Percentiles rank a stretch among this genome's conserved stretches.
These are phyloP conservation scores for Kluyveromyces nonfermentans DNA, from an alignment of 805 yeast genomes.

Conservation along the genomic window DNA sequence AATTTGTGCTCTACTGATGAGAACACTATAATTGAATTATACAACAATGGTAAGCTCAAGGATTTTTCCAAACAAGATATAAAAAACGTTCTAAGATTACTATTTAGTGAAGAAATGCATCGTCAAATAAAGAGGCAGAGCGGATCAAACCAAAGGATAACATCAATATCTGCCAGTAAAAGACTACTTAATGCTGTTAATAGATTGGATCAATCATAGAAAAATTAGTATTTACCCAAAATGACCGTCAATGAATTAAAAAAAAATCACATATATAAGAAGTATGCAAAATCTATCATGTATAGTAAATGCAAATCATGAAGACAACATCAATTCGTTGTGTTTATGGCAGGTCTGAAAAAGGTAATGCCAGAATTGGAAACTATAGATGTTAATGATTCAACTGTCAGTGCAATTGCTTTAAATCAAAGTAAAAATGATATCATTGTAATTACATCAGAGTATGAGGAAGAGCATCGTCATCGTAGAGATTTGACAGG, in stretches of 20 bases:
- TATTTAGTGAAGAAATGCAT: slow-evolving; percentile 23
- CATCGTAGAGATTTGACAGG: neutral
- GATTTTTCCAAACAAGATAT: slow-evolving; percentile 15
- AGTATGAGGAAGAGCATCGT: neutral
- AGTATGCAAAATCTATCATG: neutral
- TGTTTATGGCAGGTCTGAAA: neutral
- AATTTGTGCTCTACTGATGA: slow-evolving; percentile 19
- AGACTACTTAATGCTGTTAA: slow-evolving; percentile 22
- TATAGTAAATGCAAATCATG: neutral
- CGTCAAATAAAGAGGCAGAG: slow-evolving; percentile 15
- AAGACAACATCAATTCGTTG: neutral
- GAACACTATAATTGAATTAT: slow-evolving; percentile 11
- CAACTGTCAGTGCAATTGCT: neutral
- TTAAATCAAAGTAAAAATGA: neutral
- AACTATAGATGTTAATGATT: slow-evolving; percentile 1
- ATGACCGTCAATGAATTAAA: neutral
- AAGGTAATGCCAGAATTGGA: neutral
- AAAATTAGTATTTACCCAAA: neutral
- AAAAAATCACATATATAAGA: no score
- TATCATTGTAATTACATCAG: neutral
- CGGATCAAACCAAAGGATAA: slow-evolving; percentile 9
- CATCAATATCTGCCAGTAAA: slow-evolving; percentile 19
- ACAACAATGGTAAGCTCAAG: slow-evolving; percentile 13
- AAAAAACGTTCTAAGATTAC: slow-evolving; percentile 23
- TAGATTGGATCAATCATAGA: slow-evolving; percentile 6